phyloP scores from a whole-genome alignment of 495 filamentous ascomycete genomes.

The Venustampulla echinocandica region DNA sequence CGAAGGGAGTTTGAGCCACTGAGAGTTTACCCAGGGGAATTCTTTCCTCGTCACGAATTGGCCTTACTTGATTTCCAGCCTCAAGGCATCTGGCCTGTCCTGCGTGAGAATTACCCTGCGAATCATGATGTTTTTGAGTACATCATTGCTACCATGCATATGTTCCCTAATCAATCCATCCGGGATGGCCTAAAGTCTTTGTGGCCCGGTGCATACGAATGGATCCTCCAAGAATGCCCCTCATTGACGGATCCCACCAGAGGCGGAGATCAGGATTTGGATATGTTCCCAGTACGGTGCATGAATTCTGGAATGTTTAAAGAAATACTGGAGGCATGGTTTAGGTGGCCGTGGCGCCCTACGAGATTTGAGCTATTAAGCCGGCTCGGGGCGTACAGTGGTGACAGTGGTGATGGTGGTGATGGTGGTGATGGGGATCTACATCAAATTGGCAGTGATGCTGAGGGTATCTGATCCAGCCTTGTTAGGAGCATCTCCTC shows the following conservation, averaged over 20 bases:
- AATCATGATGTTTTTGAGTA: constrained; percentile 20
- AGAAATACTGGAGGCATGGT: constrained; percentile 43
- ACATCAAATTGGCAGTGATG: background rate
- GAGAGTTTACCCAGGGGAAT: constrained; percentile 12
- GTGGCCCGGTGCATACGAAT: constrained; percentile 33
- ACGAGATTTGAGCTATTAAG: constrained; percentile 33
- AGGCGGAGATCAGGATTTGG: constrained; percentile 31
- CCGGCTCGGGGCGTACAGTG: too few species aligned
- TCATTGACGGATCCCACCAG: constrained; percentile 30
- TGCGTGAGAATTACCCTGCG: constrained; percentile 8
- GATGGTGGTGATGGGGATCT: background rate
- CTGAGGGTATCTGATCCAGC: background rate
- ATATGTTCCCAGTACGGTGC: constrained; percentile 30
- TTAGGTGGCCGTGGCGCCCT: constrained; percentile 52
- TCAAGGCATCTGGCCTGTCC: constrained; percentile 12
- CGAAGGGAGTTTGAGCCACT: constrained; percentile 20
- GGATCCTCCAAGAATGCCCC: constrained; percentile 31
- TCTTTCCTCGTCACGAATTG: constrained; percentile 15
- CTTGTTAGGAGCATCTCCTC: background rate
- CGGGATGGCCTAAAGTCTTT: constrained; percentile 3
- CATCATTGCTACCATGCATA: constrained; percentile 10
- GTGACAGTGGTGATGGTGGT: too few species aligned
- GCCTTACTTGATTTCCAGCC: constrained; percentile 22
- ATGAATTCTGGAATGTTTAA: constrained; percentile 37
- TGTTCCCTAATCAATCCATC: constrained; percentile 7